Evolutionary conservation across 1,284 basidiomycete species (phyloP).

Genomic region (Trichosporon coremiiforme): DNA sequence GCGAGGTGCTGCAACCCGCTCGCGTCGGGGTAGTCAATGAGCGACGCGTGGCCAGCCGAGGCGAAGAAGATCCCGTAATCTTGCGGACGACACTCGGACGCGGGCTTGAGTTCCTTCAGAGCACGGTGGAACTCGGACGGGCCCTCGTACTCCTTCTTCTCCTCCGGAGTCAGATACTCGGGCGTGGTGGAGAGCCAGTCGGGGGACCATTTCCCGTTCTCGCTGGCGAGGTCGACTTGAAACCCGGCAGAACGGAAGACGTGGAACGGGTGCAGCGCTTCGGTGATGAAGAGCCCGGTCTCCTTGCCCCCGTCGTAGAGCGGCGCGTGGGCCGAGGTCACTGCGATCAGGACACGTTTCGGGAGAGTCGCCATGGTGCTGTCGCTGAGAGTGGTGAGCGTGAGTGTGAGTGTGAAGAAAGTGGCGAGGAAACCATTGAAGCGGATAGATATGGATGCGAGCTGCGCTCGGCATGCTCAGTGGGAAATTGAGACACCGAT

Average conservation of each 20-base stretch:
- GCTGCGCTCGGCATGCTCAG: too few relatives aligned
- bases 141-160: constrained; percentile 30
- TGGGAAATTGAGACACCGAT: constrained; percentile 9
- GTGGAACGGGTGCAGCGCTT: constrained; percentile 35
- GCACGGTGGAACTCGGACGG: constrained; percentile 29
- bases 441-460: too few relatives aligned
- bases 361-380: constrained; percentile 31
- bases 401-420: too few relatives aligned
- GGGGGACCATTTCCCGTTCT: constrained; percentile 30
- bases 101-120: constrained; percentile 29
- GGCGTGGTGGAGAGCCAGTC: constrained; percentile 28
- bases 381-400: too few relatives aligned
- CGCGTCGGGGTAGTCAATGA: constrained; percentile 35
- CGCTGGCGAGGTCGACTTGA: constrained; percentile 34
- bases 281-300: constrained; percentile 36
- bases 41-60: constrained; percentile 31
- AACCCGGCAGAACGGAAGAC: constrained; percentile 33
- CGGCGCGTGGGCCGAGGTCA: constrained; percentile 32
- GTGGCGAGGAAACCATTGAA: too few relatives aligned
- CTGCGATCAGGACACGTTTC: constrained; percentile 31
- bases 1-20: constrained; percentile 30
- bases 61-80: constrained; percentile 37
- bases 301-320: constrained; percentile 30
- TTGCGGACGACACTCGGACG: constrained; percentile 23
- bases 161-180: constrained; percentile 28